A percentile compares a stretch with the other conserved stretches of the same genome.
phyloP scores from a whole-genome alignment of 2,329 filamentous ascomycete genomes.

The Pyricularia pennisetigena region DNA sequence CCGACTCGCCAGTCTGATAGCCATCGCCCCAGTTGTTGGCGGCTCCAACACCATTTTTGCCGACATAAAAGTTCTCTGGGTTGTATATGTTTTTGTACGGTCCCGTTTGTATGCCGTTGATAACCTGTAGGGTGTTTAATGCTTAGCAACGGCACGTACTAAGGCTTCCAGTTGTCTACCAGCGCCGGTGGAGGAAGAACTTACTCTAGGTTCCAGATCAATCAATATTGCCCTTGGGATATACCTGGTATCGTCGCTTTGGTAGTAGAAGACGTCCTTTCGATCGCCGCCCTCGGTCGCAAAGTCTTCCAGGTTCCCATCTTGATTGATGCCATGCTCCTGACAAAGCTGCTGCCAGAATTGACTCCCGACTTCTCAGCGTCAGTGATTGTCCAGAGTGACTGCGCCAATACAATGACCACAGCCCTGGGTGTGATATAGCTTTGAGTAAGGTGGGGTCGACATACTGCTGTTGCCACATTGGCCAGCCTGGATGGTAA shows the following conservation, averaged over 20 bases:
- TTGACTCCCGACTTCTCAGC: conserved; percentile 70
- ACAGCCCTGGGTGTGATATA: background rate
- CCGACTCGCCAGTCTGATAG: conserved; percentile 82
- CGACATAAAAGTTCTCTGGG: conserved; percentile 96
- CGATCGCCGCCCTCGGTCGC: conserved; percentile 95
- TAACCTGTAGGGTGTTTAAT: conserved; percentile 40
- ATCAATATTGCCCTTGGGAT: conserved; percentile 93
- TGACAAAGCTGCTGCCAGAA: conserved; percentile 99
- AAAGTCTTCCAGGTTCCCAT: conserved; percentile 95
- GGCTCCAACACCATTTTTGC: conserved; percentile 85
- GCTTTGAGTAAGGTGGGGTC: conserved; percentile 11
- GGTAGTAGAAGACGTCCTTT: conserved; percentile 99
- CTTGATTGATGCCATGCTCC: conserved; percentile 95
- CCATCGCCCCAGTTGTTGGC: conserved; percentile 98
- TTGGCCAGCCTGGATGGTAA: conserved; percentile 97
- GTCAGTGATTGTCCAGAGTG: background rate
- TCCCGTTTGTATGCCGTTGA: conserved; percentile 85
- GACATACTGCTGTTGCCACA: conserved; percentile 97
- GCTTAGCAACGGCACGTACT: background rate
- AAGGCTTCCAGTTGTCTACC: background rate
- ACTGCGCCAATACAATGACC: background rate
- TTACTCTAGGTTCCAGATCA: conserved; percentile 82
- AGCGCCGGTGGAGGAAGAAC: conserved; percentile 10
- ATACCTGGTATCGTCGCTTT: conserved; percentile 97
- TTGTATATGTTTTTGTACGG: conserved; percentile 99